phyloP scores from a whole-genome alignment of 1,139 yeast genomes.

The Suhomyces guaymorum region DNA sequence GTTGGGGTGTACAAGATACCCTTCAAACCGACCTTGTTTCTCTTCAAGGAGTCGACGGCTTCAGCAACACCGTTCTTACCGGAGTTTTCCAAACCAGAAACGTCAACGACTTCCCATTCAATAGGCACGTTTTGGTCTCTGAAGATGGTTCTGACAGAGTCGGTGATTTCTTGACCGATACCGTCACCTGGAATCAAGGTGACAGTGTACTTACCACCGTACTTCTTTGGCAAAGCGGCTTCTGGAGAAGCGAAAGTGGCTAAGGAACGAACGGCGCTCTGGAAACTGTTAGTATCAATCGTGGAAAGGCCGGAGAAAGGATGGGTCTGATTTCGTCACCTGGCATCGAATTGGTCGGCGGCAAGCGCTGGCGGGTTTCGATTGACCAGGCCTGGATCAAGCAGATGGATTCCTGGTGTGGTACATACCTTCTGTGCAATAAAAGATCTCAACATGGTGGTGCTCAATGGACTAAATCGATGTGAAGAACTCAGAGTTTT shows the following conservation, averaged over 20 bases:
- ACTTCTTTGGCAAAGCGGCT: conserved; percentile 78
- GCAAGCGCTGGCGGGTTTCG: not conserved
- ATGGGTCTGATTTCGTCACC: not conserved
- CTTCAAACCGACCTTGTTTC: conserved; percentile 96
- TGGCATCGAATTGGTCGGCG: not conserved
- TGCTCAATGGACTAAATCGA: conserved; percentile 7
- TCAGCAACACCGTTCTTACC: conserved; percentile 68
- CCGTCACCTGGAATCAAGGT: conserved; percentile 97
- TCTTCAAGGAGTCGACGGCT: conserved; percentile 88
- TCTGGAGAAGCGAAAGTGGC: conserved; percentile 59
- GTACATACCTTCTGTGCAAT: conserved; percentile 30
- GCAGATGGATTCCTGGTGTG: too few relatives aligned
- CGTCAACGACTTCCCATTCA: conserved; percentile 91
- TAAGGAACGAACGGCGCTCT: conserved; percentile 44
- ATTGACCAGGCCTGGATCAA: not conserved
- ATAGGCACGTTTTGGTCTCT: conserved; percentile 84
- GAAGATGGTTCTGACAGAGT: conserved; percentile 89
- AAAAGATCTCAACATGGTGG: conserved; percentile 29
- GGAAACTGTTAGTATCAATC: conserved; percentile 5
- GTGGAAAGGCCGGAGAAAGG: not conserved
- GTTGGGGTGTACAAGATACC: conserved; percentile 94
- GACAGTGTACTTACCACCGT: conserved; percentile 91
- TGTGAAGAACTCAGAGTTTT: conserved; percentile 11
- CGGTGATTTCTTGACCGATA: conserved; percentile 94
- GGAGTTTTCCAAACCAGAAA: conserved; percentile 72